Base-by-base conservation (phyloP, 495 filamentous ascomycete genomes). In the Apodospora peruviana region DNA sequence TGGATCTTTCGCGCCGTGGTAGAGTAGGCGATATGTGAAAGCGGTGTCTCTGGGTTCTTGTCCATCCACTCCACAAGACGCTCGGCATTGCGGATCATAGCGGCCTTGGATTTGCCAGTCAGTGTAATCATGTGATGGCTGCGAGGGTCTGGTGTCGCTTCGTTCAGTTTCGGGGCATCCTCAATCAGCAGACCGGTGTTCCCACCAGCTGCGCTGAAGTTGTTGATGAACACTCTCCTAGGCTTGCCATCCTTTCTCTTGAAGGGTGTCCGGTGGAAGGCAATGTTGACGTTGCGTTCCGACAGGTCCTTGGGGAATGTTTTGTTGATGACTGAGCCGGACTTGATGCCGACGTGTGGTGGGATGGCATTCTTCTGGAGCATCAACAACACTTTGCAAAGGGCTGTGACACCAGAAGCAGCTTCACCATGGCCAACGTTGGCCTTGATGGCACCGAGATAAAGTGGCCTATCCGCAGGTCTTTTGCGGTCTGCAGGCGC, bases 401-500 rank as follows among this genome's bases (percentile, higher is more conserved):
- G 73, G 2, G 86, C 82, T 1, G 86, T 85, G 25, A 93, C 78
- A 46, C 91, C 91, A 38, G 91, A 94, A 0, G 85, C 89, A 35
- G 90, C 86, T 60, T 96, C 91, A 27, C 84, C 90, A 65, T 96
- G 91, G 2, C 91, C 91, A 22, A 96, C 76, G 49, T 95, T 96
- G 0, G 91, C 79, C 58, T 96, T 96, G 29, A 88, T 81, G 0
- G 91, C 82, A 16, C 91, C 91, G 1, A 96, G 74, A 53, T 87
- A 81, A 4, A 96, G 78, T 0, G 88, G 82, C 59, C 87, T 80
- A 35, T 84, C 80, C 1, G 77, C 73, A 3, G 77, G 76, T 40
- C 90, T 79, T 53, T 76, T 71, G 22, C 81, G 75, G 57, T 83
- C 67, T 17, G 72, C 73, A 2, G 90, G 87, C 8, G 91, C 91